A percentile compares a stretch with the other conserved stretches of the same genome.
phyloP scores from a whole-genome alignment of 2,329 filamentous ascomycete genomes.

The Leptosphaerulina australis region DNA sequence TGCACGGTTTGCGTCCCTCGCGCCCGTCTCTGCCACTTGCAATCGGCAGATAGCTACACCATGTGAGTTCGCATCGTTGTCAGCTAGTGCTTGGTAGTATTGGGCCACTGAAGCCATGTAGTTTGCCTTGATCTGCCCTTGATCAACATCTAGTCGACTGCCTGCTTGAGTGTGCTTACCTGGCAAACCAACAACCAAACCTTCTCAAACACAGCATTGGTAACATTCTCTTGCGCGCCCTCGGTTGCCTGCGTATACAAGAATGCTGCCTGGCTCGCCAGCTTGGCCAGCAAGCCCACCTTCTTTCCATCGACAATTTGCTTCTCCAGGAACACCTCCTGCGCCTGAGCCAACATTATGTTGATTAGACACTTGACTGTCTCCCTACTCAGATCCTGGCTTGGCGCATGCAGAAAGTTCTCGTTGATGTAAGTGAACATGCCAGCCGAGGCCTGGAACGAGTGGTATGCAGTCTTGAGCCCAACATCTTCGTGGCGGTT shows the following conservation, averaged over 20 bases:
- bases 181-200: conserved; percentile 86
- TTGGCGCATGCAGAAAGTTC: conserved; percentile 96
- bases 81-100: conserved; percentile 90
- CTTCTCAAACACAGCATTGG: conserved; percentile 90
- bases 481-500: conserved; percentile 90
- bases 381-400: conserved; percentile 91
- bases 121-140: conserved; percentile 70
- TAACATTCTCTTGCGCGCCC: conserved; percentile 89
- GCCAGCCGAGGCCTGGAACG: conserved; percentile 95
- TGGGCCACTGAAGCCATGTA: conserved; percentile 86
- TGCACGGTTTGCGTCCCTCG: conserved; percentile 76
- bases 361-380: conserved; percentile 94
- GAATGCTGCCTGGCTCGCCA: conserved; percentile 88
- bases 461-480: conserved; percentile 96
- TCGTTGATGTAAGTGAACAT: conserved; percentile 99
- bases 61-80: conserved; percentile 86
- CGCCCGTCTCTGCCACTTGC: conserved; percentile 77
- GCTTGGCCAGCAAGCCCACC: conserved; percentile 85
- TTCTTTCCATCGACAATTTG: conserved; percentile 94
- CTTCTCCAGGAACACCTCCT: conserved; percentile 97
- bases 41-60: conserved; percentile 84
- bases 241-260: conserved; percentile 88
- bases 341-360: conserved; percentile 91
- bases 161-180: conserved; percentile 54
- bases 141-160: background rate